Base-by-base conservation (phyloP, 805 yeast genomes). In the Candida silvicultrix region DNA sequence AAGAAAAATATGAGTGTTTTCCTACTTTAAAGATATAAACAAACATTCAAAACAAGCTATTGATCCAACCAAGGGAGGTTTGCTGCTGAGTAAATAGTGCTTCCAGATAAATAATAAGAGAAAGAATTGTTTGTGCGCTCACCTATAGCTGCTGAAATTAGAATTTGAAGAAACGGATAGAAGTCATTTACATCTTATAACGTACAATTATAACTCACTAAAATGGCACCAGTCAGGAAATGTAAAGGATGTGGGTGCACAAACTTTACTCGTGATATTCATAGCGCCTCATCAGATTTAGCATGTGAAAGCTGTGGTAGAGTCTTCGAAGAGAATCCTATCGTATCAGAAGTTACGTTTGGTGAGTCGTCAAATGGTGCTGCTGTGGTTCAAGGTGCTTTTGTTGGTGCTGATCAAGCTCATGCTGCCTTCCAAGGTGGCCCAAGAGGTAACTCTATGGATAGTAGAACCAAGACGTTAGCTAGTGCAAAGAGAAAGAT, bases 361-460 rank as follows among this genome's bases (percentile, higher is more conserved):
- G 94, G 95, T 39, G 99, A 95, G 59, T 76, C 90, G 2, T 75
- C 95, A 18, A 75, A 84, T 22, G 99, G 99, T 55, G 97, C 96
- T 14, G 97, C 99, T 32, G 80, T 86, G 43, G 96, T 94, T 2
- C 96, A 92, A 54, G 99, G 99, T 59, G 80, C 95, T 41, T 90
- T 88, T 73, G 84, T 94, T 32, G 88, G 89, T 39, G 85, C 89
- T 0, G 97, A 88, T 57, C 97, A 90, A 66, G 67, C 81, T 1
- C 77, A 87, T 62, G 94, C 88, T 0, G 69, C 77, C 10, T 78
- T 79, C 52, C 71, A 74, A 45, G 86, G 89, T 39, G 77, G 87
- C 37, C 78, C 81, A 1, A 73, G 83, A 41, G 88, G 84, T 23
- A 78, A 74, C 47, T 80, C 95, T 5, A 67, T 87, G 63, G 97